Evolutionary conservation across 2,329 filamentous ascomycete genomes (phyloP).

Genomic region (Ascochyta pisi): DNA sequence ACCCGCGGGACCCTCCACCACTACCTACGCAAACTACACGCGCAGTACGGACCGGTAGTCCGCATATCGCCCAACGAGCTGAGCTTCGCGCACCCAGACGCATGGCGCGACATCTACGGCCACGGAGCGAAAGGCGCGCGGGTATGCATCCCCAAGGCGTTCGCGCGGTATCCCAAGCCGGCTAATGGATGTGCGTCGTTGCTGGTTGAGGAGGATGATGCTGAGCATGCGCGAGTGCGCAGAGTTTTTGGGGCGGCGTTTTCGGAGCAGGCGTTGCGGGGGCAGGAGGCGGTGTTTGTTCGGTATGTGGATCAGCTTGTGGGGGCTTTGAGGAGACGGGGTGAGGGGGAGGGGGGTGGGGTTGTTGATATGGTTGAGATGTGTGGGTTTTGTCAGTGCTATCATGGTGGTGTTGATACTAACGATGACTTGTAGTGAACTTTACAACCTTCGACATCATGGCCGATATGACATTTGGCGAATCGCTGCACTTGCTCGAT

Average conservation of each 20-base stretch:
- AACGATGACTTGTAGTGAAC: conserved; percentile 21
- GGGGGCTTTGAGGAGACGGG: not conserved
- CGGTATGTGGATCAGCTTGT: conserved; percentile 52
- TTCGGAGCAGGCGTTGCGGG: conserved; percentile 50
- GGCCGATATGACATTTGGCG: conserved; percentile 43
- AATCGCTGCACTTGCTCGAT: conserved; percentile 40
- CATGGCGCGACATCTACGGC: not conserved
- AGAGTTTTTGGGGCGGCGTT: conserved; percentile 53
- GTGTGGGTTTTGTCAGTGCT: not conserved
- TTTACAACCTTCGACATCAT: conserved; percentile 45
- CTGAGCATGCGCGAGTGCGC: conserved; percentile 47
- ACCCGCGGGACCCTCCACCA: too few relatives aligned
- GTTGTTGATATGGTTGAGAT: not conserved
- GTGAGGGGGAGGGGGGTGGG: not conserved
- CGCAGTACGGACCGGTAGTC: too few relatives aligned
- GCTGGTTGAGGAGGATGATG: conserved; percentile 20
- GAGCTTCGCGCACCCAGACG: too few relatives aligned
- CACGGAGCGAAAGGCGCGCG: not conserved
- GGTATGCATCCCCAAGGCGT: not conserved
- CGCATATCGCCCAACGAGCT: too few relatives aligned
- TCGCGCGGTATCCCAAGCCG: not conserved
- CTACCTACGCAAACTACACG: too few relatives aligned
- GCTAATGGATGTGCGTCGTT: not conserved
- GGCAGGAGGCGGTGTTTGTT: conserved; percentile 51
- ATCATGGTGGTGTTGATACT: not conserved